Evolutionary conservation across 164 flowering plant species (phyloP), one percentile per base, ranked within the genome.

Genomic region (Hamamelis virginiana): DNA sequence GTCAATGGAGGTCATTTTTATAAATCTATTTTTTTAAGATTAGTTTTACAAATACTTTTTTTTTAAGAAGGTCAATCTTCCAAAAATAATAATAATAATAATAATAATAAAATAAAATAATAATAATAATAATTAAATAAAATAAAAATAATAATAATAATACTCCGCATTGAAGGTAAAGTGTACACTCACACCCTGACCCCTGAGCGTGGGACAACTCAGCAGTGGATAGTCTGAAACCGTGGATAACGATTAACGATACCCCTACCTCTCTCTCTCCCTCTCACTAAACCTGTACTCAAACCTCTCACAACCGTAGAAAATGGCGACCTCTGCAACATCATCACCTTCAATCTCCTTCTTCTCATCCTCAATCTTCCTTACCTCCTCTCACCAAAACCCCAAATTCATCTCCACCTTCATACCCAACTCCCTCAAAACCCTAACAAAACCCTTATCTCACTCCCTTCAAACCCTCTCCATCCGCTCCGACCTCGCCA

Each of bases 291-390:
- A 33, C 41, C 41, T 33, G 41, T 2, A 33, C 41, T 6, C 41
- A 33, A 33, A 33, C 41, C 41, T 43, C 41, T 1, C 23, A 23
- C 22, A 16, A 14, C 26, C 26, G 9, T 53, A 62, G 41, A 25
- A 58, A 68, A 75, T 75, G 76, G 74, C 79, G 8, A 19, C 79
- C 53, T 55, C 74, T 3, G 16, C 73, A 26, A 25, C 76, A 14
- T 62, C 76, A 14, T 62, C 83, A 4, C 57, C 81, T 21, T 80
- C 87, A 10, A 65, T 88, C 76, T 87, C 90, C 44, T 88, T 80
- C 83, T 82, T 83, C 82, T 79, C 88, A 15, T 84, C 89, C 45
- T 79, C 88, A 9, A 23, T 81, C 55, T 80, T 85, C 76, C 61
- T 66, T 58, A 18, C 69, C 9, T 69, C 81, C 25, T 33, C 80